These are phyloP conservation scores for Citrus unshiu DNA, from an alignment of 345 rosid genomes.

Conservation along the genomic window DNA sequence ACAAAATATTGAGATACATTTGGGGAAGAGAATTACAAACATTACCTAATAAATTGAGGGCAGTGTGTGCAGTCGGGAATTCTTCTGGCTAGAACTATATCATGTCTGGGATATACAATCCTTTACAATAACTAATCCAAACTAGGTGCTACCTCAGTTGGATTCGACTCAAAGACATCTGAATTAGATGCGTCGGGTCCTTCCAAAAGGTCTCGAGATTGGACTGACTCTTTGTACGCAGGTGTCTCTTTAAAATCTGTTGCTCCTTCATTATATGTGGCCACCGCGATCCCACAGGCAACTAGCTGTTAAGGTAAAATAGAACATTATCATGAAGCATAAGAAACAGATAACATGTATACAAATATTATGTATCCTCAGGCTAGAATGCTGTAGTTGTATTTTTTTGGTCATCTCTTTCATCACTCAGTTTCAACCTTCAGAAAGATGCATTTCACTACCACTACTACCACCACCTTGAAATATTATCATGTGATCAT, in stretches of 20 bases:
- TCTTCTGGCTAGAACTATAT: conserved; percentile 8
- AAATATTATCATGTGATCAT: too few relatives aligned
- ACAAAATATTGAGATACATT: conserved; percentile 11
- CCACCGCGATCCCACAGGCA: conserved; percentile 82
- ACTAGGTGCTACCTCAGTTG: conserved; percentile 95
- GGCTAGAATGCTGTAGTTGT: neutral
- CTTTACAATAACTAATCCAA: conserved; percentile 49
- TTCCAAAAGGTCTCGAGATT: conserved; percentile 69
- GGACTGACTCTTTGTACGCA: conserved; percentile 69
- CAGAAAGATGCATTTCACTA: too few relatives aligned
- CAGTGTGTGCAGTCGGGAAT: neutral
- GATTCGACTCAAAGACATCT: conserved; percentile 90
- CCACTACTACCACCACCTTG: too few relatives aligned
- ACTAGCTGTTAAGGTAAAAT: conserved; percentile 43
- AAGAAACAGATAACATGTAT: neutral
- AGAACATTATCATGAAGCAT: neutral
- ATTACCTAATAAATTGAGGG: conserved; percentile 20
- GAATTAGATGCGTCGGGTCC: conserved; percentile 66
- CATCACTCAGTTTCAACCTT: neutral
- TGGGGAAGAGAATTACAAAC: conserved; percentile 5
- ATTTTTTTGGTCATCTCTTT: too few relatives aligned
- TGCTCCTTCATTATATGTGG: conserved; percentile 86
- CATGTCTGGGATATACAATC: neutral
- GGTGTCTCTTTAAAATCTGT: conserved; percentile 90
- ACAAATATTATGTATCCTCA: neutral